Conservation (phyloP, 768 basidiomycete species). For the Phaeolepiota aurea region DNA sequence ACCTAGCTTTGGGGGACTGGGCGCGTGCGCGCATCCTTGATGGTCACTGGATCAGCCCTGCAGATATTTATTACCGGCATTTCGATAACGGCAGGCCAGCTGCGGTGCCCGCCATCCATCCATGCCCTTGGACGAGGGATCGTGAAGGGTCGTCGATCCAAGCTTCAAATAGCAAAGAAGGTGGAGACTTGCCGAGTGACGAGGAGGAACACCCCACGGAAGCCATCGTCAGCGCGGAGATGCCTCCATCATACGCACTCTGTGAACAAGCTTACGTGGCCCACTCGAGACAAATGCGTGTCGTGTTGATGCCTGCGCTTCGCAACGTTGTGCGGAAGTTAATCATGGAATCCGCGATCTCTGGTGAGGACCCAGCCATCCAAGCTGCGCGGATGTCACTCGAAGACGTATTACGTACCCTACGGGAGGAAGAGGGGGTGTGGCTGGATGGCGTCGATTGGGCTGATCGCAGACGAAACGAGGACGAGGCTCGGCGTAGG, state of each 20-base stretch:
- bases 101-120: slow-evolving; percentile 35
- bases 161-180: slow-evolving; percentile 11
- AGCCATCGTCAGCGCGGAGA: slow-evolving; percentile 36
- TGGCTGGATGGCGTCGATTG: slow-evolving; percentile 76
- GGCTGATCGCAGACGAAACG: slow-evolving; percentile 40
- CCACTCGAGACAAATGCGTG: slow-evolving; percentile 49
- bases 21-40: slow-evolving; percentile 64
- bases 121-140: slow-evolving; percentile 56
- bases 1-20: slow-evolving; percentile 65
- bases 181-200: slow-evolving; percentile 16
- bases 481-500: slow-evolving; percentile 17
- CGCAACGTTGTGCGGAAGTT: slow-evolving; percentile 58
- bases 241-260: slow-evolving; percentile 55
- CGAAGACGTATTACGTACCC: slow-evolving; percentile 50
- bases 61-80: slow-evolving; percentile 55
- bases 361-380: slow-evolving; percentile 45
- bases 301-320: slow-evolving; percentile 58
- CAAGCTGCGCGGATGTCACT: slow-evolving; percentile 45
- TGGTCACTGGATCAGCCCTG: slow-evolving; percentile 70
- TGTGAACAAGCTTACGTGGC: slow-evolving; percentile 56
- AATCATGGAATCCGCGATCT: slow-evolving; percentile 42
- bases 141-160: slow-evolving; percentile 12
- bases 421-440: slow-evolving; percentile 53
- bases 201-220: slow-evolving; percentile 39
- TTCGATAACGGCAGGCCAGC: slow-evolving; percentile 26